These are phyloP conservation scores for Jasminum sambac DNA, from an alignment of 257 asterid genomes.

Conservation along the genomic window DNA sequence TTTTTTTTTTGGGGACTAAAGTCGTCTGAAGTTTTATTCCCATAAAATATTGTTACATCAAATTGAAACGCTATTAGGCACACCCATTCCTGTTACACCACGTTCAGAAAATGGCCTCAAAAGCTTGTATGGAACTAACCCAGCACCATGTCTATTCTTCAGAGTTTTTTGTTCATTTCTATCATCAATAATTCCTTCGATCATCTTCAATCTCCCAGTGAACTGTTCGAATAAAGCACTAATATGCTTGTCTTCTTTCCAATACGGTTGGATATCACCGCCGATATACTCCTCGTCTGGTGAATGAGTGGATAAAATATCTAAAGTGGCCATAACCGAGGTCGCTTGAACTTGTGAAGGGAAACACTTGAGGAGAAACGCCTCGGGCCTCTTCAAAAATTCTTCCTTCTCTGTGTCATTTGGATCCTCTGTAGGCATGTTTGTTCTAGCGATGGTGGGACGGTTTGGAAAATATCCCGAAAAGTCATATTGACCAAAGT, in stretches of 20 bases:
- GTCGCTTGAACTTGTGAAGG: constrained; percentile 75
- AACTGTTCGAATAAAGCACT: constrained; percentile 55
- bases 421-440: constrained; percentile 69
- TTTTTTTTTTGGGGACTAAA: too few relatives aligned
- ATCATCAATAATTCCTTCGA: constrained; percentile 65
- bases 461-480: constrained; percentile 75
- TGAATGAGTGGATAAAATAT: constrained; percentile 70
- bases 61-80: constrained; percentile 82
- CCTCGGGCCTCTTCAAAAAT: constrained; percentile 61
- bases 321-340: constrained; percentile 46
- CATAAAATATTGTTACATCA: constrained; percentile 22
- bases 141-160: constrained; percentile 75
- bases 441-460: constrained; percentile 57
- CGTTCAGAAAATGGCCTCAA: constrained; percentile 64
- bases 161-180: constrained; percentile 38
- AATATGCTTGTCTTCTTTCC: constrained; percentile 41
- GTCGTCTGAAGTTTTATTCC: too few relatives aligned
- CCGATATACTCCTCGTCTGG: constrained; percentile 87
- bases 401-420: constrained; percentile 31
- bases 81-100: constrained; percentile 76
- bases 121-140: constrained; percentile 67
- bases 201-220: constrained; percentile 46
- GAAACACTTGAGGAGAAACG: constrained; percentile 45
- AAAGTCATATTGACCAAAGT: constrained; percentile 71
- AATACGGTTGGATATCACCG: constrained; percentile 34